Base-by-base conservation (phyloP, 768 basidiomycete genomes). In the Xerocomellus dryophilus region DNA sequence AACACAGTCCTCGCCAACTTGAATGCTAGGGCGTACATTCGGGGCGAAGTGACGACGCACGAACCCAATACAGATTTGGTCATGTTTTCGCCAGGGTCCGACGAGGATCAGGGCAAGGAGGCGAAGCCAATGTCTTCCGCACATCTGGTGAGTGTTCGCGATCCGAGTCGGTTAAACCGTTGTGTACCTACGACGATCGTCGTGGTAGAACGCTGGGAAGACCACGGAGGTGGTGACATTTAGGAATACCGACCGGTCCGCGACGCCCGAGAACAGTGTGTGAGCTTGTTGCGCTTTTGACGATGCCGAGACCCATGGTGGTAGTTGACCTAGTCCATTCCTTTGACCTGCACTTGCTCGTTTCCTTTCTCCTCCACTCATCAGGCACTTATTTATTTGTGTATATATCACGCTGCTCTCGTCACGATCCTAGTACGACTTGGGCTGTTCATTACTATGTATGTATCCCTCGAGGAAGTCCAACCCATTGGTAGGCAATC, bases 1-100 rank as follows among this genome's bases (percentile, higher is more conserved):
- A 63, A 62, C 38, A 53, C 58, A 1, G 14, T 64, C 10, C 62
- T 64, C 9, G 58, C 58, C 25, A 53, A 61, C 45, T 20, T 63
- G 45, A 60, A 62, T 4, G 51, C 32, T 0, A 53, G 62, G 42
- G 4, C 5, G 0, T 61, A 62, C 10, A 8, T 61, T 11, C 51
- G 51, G 2, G 53, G 31, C 25, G 47, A 34, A 36, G 3, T 2
- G 2, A 21, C 7, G 20, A 32, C 4, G 11, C 21, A 20, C 14
- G 1, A 29, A 6, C 1, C 2, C n/a, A 4, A 7, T 2, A 1
- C 8, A 18, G 34, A 45, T 23, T 7, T 46, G 23, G 12, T 9
- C 12, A 15, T 4, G 4, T 18, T 3, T 6, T 18, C 4, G 4
- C 29, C 7, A 3, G 8, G 8, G 12, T 17, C 25, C 2, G 4